Percentiles rank a stretch among this genome's conserved stretches.
Evolutionary conservation across 768 basidiomycete species (phyloP).

Genomic region (Lentinula guzmanii): DNA sequence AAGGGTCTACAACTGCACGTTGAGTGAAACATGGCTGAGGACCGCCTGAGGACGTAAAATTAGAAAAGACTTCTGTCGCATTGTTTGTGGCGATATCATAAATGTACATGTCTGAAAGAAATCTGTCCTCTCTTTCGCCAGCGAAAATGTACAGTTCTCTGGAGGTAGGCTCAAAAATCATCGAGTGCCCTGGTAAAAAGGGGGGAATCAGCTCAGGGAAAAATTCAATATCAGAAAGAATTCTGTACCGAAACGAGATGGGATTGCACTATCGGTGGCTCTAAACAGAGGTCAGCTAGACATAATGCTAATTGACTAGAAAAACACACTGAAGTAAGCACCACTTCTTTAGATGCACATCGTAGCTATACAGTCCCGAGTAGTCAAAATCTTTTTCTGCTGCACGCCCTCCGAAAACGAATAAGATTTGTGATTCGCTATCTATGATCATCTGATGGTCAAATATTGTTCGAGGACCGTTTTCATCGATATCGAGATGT

Average conservation of each 20-base stretch:
- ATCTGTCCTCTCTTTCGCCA: constrained; percentile 62
- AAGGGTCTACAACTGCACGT: constrained; percentile 61
- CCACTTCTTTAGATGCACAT: constrained; percentile 63
- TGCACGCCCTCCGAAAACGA: constrained; percentile 71
- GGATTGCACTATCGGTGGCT: neutral
- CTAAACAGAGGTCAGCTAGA: neutral
- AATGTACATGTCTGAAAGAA: constrained; percentile 72
- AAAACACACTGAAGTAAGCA: constrained; percentile 48
- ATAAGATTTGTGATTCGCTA: constrained; percentile 61
- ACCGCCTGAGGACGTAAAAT: constrained; percentile 56
- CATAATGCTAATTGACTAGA: neutral
- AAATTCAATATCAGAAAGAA: constrained; percentile 49
- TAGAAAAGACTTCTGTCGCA: constrained; percentile 55
- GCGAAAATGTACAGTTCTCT: constrained; percentile 67
- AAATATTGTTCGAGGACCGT: constrained; percentile 68
- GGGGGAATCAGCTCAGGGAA: neutral
- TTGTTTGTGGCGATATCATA: constrained; percentile 57
- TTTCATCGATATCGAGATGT: constrained; percentile 61
- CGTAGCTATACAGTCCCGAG: constrained; percentile 71
- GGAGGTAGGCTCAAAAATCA: constrained; percentile 62
- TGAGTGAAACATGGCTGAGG: constrained; percentile 73
- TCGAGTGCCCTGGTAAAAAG: constrained; percentile 57
- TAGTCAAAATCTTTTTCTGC: constrained; percentile 57
- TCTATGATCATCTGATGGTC: constrained; percentile 84
- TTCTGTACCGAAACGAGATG: constrained; percentile 21